Conservation (phyloP, 306 rosid genomes). For the Astragalus membranaceus region DNA sequence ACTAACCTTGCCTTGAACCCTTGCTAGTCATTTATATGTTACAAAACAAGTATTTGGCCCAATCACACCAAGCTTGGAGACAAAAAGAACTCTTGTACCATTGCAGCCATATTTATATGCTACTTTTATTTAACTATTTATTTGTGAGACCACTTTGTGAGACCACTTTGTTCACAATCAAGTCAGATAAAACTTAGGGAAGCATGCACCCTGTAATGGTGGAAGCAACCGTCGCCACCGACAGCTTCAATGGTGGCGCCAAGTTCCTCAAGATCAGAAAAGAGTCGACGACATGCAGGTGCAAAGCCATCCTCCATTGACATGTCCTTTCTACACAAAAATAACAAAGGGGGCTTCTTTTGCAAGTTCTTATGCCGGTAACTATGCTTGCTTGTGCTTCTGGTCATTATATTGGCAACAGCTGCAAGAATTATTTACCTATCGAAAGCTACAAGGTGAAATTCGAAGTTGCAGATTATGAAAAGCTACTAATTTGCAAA, state of each 20-base stretch:
- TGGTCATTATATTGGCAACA: slow-evolving; percentile 29
- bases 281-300: background rate
- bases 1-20: too few relatives aligned
- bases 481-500: too few relatives aligned
- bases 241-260: slow-evolving; percentile 14
- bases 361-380: slow-evolving; percentile 25
- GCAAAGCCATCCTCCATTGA: background rate
- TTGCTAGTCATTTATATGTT: too few relatives aligned
- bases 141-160: too few relatives aligned
- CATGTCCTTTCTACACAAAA: background rate
- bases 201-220: background rate
- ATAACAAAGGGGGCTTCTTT: slow-evolving; percentile 25
- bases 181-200: background rate
- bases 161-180: too few relatives aligned
- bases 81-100: too few relatives aligned
- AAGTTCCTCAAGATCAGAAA: slow-evolving; percentile 10
- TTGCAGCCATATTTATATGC: too few relatives aligned
- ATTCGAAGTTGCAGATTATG: too few relatives aligned
- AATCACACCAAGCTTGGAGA: too few relatives aligned
- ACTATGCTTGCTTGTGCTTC: background rate
- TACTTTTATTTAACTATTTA: too few relatives aligned
- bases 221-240: slow-evolving; percentile 25
- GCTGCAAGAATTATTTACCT: slow-evolving; percentile 26
- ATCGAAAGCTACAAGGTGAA: too few relatives aligned
- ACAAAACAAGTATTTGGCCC: too few relatives aligned